phyloP scores from a whole-genome alignment of 2,329 filamentous ascomycete species.

The Aspergillus fumigatus region DNA sequence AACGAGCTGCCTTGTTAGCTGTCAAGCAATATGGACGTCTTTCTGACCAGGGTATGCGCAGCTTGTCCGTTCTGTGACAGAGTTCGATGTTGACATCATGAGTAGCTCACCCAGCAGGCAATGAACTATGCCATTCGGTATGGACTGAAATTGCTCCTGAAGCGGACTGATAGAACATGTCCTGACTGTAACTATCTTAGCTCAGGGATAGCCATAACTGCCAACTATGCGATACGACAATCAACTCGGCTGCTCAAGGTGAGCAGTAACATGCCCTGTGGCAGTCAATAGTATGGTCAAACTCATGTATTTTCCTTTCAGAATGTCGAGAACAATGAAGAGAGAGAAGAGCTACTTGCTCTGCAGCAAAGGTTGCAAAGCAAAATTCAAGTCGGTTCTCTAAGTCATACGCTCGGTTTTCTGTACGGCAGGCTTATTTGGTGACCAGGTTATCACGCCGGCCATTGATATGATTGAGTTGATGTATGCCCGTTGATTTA shows the following conservation, averaged over 20 bases:
- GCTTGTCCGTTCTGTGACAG: not conserved
- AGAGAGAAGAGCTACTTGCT: slow-evolving; percentile 64
- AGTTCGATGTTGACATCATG: slow-evolving; percentile 18
- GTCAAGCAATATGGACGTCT: slow-evolving; percentile 62
- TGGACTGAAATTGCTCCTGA: not conserved
- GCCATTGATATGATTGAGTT: slow-evolving; percentile 90
- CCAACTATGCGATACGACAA: slow-evolving; percentile 78
- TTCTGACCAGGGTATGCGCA: slow-evolving; percentile 55
- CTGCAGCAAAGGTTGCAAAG: slow-evolving; percentile 72
- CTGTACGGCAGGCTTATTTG: slow-evolving; percentile 3
- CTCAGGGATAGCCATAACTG: slow-evolving; percentile 80
- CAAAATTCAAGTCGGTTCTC: slow-evolving; percentile 68
- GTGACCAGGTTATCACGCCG: slow-evolving; percentile 70
- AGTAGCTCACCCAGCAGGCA: slow-evolving; percentile 66
- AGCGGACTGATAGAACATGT: not conserved
- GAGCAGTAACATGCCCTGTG: slow-evolving; percentile 4
- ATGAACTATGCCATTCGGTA: slow-evolving; percentile 85
- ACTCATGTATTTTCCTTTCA: slow-evolving; percentile 20
- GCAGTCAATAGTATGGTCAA: not conserved
- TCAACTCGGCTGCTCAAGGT: slow-evolving; percentile 71
- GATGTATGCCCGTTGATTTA: slow-evolving; percentile 53
- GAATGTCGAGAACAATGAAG: slow-evolving; percentile 63
- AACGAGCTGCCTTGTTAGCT: not conserved
- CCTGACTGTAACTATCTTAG: slow-evolving; percentile 26
- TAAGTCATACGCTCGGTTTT: slow-evolving; percentile 1